Evolutionary conservation across 192 early-diverging fungal species (phyloP), one percentile per base, ranked within the genome.

Genomic region (Rhizoclosmatium sp.): DNA sequence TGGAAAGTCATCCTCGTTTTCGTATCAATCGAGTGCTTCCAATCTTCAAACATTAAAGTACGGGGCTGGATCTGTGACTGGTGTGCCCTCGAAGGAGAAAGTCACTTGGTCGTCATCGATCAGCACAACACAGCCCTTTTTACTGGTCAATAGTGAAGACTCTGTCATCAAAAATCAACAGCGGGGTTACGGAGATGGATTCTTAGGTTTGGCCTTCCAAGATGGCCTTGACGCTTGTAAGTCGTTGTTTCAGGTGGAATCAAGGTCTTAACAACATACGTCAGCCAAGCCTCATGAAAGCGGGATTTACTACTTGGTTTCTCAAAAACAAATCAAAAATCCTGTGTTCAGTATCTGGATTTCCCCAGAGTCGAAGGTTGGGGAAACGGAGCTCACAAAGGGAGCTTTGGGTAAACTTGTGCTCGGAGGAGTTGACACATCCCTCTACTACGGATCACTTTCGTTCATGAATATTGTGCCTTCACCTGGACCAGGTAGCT

Each of bases 161-260:
- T 14, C 62, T 3, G 44, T 47, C 14, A 67, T 76, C 62, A 42
- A 47, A 3, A 7, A 49, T 10, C 21, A 14, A 39, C 12, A 66
- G 48, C 9, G 3, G n/a, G 47, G 47, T 21, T 45, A 39, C 2
- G 62, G 75, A 1, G 75, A 76, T 39, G 75, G 75, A 42, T 66
- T 76, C 41, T 4, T 76, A n/a, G 75, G 75, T 3, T 47, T 76
- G 9, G 65, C 64, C 1, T 66, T 76, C 39, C 40, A 65, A 54
- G 65, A 67, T 62, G 65, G 62, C 16, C 51, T 71, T 49, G 66
- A 68, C 9, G 7, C 62, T 2, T 65, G 67, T 69, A 14, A 4
- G 67, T 56, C 40, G 39, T 23, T 5, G 5, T 12, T 39, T 40
- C 67, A 10, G 9, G 42, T 69, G 46, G 40, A n/a, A 46, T 46